Base-by-base conservation (phyloP, 2,329 filamentous ascomycete genomes). In the Sporothrix sp. region DNA sequence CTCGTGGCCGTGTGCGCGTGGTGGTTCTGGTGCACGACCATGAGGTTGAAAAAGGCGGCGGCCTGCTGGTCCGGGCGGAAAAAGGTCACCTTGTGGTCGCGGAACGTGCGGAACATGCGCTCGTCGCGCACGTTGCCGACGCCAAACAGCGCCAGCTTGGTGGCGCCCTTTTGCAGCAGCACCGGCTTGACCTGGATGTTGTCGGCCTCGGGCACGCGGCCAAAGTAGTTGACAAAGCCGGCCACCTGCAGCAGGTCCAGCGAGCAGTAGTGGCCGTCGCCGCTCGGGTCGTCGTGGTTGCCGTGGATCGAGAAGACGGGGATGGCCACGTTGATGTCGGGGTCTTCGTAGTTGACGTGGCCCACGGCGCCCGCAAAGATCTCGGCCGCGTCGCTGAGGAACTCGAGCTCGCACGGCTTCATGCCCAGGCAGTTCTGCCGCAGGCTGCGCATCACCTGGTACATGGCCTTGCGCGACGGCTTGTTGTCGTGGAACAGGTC, bases 401-500 rank as follows among this genome's bases (percentile, higher is more conserved):
- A 89, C 66, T 98, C 87, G 54, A 98, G 75, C 65, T 95, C 87
- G 64, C 91, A 97, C 0, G 93, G 93, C 62, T 94, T 96, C 69
- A 95, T 87, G 32, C 94, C 93, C 5, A 94, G 79, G 62, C 93
- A 97, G 63, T 96, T 95, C 74, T 89, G 85, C 48, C 93, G 83
- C 27, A 98, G 74, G 2, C 87, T 93, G 28, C 88, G 83, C 88
- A 97, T 97, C 55, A 98, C 93, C 64, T 98, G 88, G 65, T 93
- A 97, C 78, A 98, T 87, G 25, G 90, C 84, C 63, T 96, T 95
- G 53, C 93, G 81, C 7, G 89, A 96, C 3, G 93, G 94, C 61
- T 95, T 95, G 66, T 98, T 98, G 59, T 98, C 91, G 65, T 98
- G 94, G 63, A 98, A 98, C 1, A 98, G 77, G 64, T 98, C 93